Base-by-base conservation (phyloP, 2,329 filamentous ascomycete species). In the Chaetothyriales sp. region DNA sequence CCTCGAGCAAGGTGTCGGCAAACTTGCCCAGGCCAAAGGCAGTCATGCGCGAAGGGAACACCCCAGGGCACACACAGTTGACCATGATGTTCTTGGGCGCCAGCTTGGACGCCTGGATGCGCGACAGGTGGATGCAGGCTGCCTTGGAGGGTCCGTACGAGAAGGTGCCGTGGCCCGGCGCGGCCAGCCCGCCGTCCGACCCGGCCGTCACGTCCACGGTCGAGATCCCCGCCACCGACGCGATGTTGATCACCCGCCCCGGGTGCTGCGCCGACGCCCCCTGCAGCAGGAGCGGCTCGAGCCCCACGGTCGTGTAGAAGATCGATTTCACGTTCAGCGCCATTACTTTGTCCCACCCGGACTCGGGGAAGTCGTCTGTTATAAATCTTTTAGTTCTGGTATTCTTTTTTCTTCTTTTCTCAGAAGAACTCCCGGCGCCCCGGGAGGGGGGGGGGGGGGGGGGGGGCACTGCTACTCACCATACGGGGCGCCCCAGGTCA, bases 331-430 rank as follows among this genome's bases (percentile, higher is more conserved):
- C 72, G 57, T 76, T 76, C 57, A 76, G 63, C 8, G 70, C 72
- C 57, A 77, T 73, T 19, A 79, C 66, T 55, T 77, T 74, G 55
- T 77, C 75, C 73, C 75, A 79, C 43, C 73, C 76, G 20, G 45
- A 47, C 10, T 32, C 45, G 18, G 45, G 45, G 45, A 32, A 47
- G 45, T 47, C 45, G 26, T 47, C 45, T 45, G 43, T 3, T n/a
- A n/a, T n/a, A n/a, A n/a, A 45, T 10, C 5, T 20, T 20, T 19
- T 26, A 45, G 43, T 45, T 25, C n/a, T 18, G 5, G 5, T 28
- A 28, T 28, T 28, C 9, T 28, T 28, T 28, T 28, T 28, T 28
- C 9, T 28, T 9, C 26, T 28, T 32, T 32, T 32, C 28, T 3
- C 28, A 32, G 9, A 9, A 9, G 5, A 7, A 32, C 28, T n/a